Evolutionary conservation across 78 protist species (phyloP).

Genomic region (Dictyostelium purpureum): DNA sequence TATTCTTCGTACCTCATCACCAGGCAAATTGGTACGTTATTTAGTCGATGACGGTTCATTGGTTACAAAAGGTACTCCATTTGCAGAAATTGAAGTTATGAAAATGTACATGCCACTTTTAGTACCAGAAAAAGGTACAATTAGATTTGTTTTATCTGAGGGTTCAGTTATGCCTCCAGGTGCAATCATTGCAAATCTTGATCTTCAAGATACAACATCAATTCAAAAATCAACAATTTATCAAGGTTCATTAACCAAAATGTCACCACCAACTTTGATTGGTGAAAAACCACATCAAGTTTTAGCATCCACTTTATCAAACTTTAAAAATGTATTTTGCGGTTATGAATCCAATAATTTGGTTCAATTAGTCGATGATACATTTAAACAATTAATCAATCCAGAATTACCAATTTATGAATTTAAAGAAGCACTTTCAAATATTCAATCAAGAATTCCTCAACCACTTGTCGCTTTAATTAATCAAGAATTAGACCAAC

Average conservation of each 20-base stretch:
- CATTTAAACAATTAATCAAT: constrained; percentile 57
- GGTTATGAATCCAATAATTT: constrained; percentile 54
- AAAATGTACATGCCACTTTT: constrained; percentile 96
- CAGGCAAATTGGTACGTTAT: constrained; percentile 95
- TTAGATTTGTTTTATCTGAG: constrained; percentile 51
- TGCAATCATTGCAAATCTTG: constrained; percentile 91
- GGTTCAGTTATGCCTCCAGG: constrained; percentile 94
- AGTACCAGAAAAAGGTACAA: constrained; percentile 84
- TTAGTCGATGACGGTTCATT: constrained; percentile 90
- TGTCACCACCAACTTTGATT: constrained; percentile 43
- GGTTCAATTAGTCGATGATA: not conserved
- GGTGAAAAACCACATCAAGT: constrained; percentile 83
- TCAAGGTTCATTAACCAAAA: constrained; percentile 8
- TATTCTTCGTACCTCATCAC: constrained; percentile 83
- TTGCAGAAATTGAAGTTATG: constrained; percentile 97
- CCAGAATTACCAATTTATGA: constrained; percentile 75
- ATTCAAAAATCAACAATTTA: constrained; percentile 42
- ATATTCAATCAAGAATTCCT: constrained; percentile 84
- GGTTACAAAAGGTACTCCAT: constrained; percentile 86
- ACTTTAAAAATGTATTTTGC: constrained; percentile 28
- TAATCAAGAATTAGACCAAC: constrained; percentile 7
- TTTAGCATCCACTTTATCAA: constrained; percentile 3
- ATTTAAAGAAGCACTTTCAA: constrained; percentile 69
- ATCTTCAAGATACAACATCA: constrained; percentile 63
- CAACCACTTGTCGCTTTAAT: constrained; percentile 37